These are phyloP conservation scores for Hypoxylon cercidicola DNA, from an alignment of 495 filamentous ascomycete species.

Conservation along the genomic window DNA sequence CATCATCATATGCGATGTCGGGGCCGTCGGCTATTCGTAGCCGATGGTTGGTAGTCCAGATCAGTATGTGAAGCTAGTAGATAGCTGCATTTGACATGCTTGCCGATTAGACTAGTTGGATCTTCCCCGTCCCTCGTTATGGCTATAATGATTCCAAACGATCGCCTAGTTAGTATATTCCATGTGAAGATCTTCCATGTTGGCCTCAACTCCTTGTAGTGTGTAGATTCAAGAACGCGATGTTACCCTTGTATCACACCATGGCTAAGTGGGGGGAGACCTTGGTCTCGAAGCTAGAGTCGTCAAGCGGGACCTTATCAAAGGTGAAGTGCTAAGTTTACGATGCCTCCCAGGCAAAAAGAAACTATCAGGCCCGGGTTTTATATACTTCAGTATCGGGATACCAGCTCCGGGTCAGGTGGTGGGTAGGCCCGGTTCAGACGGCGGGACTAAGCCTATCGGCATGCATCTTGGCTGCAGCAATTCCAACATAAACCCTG, in stretches of 20 bases:
- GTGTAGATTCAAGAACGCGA: conserved; percentile 4
- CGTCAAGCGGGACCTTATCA: conserved; percentile 14
- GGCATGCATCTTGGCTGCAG: conserved; percentile 13
- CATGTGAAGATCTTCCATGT: conserved; percentile 1
- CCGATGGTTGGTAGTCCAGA: conserved; percentile 5
- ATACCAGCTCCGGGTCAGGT: conserved; percentile 2
- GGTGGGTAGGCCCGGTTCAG: conserved; percentile 15
- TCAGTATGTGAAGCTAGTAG: conserved; percentile 16
- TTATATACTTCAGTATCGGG: conserved; percentile 24
- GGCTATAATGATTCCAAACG: neutral
- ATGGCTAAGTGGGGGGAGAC: conserved; percentile 20
- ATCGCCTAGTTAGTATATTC: conserved; percentile 1
- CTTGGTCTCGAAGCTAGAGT: conserved; percentile 21
- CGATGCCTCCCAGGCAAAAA: conserved; percentile 1
- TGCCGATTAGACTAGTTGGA: conserved; percentile 1
- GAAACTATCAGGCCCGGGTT: conserved; percentile 19
- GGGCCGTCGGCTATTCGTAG: conserved; percentile 2
- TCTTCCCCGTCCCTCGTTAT: conserved; percentile 2
- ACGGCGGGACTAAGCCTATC: neutral
- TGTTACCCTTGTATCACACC: conserved; percentile 28
- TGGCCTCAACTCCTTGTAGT: conserved; percentile 1
- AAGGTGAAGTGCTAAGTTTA: conserved; percentile 11
- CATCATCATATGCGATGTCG: conserved; percentile 26
- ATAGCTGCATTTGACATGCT: conserved; percentile 4
- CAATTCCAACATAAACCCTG: neutral